Evolutionary conservation across 345 rosid genomes (phyloP), one percentile per base, ranked within the genome.

Genomic region (Hevea brasiliensis): DNA sequence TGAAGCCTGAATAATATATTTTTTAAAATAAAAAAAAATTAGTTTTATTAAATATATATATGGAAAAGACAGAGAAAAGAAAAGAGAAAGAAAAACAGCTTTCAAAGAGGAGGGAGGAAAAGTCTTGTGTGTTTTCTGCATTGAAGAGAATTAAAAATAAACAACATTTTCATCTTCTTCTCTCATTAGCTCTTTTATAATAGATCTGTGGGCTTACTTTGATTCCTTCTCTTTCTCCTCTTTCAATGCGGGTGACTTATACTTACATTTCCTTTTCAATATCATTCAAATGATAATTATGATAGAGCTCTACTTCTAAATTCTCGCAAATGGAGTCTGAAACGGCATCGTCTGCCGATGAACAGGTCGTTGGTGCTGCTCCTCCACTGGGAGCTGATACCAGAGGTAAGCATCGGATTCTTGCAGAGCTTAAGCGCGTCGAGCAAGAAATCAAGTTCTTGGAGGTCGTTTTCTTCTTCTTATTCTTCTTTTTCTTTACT

Each of bases 381-480:
- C 67, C 72, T 6, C 35, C 42, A 11, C 53, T 67, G 29, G 86
- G 79, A 1, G 42, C 87, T 65, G 93, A 86, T 68, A 87, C 81
- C 13, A 80, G 90, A 50, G 92, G 97, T 29, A 89, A 77, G 83
- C 93, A 91, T 81, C 83, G 87, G 83, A 80, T 91, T 84, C 87
- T 85, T 48, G 97, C 94, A 5, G 91, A 91, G 74, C 85, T 89
- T 64, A 87, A 84, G 79, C 92, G 92, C 37, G 87, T 88, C 62
- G 88, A 91, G 70, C 94, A 91, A 77, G 97, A 91, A 78, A 67
- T 81, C 67, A 77, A 5, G 29, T 89, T 84, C 80, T 80, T 88
- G 24, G 84, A 91, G 92, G 94, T 90, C 54, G 76, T 67, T 72
- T 18, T 70, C 35, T 37, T 50, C 14, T 8, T 21, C n/a, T 2